A percentile compares a stretch with the other conserved stretches of the same genome.
Evolutionary conservation across 805 yeast genomes (phyloP).

Genomic region (Barnettozyma populi): DNA sequence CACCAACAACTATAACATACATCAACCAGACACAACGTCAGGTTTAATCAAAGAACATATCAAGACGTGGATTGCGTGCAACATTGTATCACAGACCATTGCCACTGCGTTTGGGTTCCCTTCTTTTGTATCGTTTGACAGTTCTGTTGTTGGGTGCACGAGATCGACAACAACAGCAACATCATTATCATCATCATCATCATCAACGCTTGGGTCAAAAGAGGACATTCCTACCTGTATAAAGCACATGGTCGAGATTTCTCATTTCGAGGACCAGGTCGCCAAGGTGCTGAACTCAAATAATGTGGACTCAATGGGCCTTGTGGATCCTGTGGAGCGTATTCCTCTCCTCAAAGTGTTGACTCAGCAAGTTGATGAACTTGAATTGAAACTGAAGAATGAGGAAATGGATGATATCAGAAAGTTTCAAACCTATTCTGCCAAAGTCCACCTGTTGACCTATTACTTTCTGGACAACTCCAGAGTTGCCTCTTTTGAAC

Average conservation of each 20-base stretch:
- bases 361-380: constrained; percentile 65
- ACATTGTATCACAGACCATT: constrained; percentile 81
- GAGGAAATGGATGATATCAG: constrained; percentile 61
- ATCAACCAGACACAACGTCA: constrained; percentile 23
- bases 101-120: constrained; percentile 95
- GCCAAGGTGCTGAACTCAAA: constrained; percentile 72
- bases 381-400: constrained; percentile 53
- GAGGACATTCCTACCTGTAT: constrained; percentile 32
- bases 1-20: constrained; percentile 35
- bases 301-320: constrained; percentile 58
- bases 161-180: constrained; percentile 31
- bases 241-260: constrained; percentile 73
- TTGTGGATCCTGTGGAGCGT: constrained; percentile 63
- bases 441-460: constrained; percentile 77
- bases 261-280: constrained; percentile 81
- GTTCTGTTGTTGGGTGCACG: constrained; percentile 52
- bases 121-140: constrained; percentile 81
- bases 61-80: constrained; percentile 91
- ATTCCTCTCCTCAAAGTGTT: constrained; percentile 69
- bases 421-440: constrained; percentile 59
- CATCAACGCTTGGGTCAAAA: background rate
- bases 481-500: constrained; percentile 42
- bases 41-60: constrained; percentile 64
- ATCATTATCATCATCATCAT: too few species aligned
- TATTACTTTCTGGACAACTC: constrained; percentile 69